A percentile compares a stretch with the other conserved stretches of the same genome.
These are phyloP conservation scores for Alternaria sp. DNA, from an alignment of 2,329 filamentous ascomycete species.

Conservation along the genomic window DNA sequence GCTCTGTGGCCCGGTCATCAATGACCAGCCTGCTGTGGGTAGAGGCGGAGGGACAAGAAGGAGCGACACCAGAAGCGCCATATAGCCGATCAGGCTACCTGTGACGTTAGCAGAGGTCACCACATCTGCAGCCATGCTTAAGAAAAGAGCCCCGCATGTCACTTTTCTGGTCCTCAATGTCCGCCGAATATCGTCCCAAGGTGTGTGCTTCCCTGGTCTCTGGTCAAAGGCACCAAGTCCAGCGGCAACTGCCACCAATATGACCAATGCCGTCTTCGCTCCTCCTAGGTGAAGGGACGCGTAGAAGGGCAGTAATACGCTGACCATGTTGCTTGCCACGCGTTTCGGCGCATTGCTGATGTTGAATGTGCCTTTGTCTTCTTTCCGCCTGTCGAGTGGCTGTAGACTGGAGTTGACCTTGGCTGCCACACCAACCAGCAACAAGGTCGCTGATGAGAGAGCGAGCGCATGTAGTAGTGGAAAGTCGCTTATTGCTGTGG, in stretches of 20 bases:
- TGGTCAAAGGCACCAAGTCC: slow-evolving; percentile 51
- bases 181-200: slow-evolving; percentile 43
- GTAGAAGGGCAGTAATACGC: slow-evolving; percentile 63
- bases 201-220: slow-evolving; percentile 43
- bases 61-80: slow-evolving; percentile 56
- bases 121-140: slow-evolving; percentile 47
- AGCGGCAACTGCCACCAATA: slow-evolving; percentile 58
- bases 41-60: slow-evolving; percentile 61
- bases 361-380: slow-evolving; percentile 25
- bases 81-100: slow-evolving; percentile 55
- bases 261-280: slow-evolving; percentile 60
- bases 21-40: slow-evolving; percentile 44
- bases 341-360: slow-evolving; percentile 22
- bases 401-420: slow-evolving; percentile 40
- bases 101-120: slow-evolving; percentile 28
- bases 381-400: slow-evolving; percentile 49
- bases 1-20: slow-evolving; percentile 35
- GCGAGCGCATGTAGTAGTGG: slow-evolving; percentile 56
- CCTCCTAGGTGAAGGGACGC: slow-evolving; percentile 64
- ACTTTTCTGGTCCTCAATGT: slow-evolving; percentile 48
- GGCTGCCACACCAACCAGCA: slow-evolving; percentile 55
- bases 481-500: slow-evolving; percentile 20
- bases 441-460: slow-evolving; percentile 57
- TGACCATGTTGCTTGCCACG: slow-evolving; percentile 48
- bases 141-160: slow-evolving; percentile 47